Percentiles rank a stretch among this genome's conserved stretches.
Conservation (phyloP, 2,329 filamentous ascomycete species). For the Aciculosporium take region DNA sequence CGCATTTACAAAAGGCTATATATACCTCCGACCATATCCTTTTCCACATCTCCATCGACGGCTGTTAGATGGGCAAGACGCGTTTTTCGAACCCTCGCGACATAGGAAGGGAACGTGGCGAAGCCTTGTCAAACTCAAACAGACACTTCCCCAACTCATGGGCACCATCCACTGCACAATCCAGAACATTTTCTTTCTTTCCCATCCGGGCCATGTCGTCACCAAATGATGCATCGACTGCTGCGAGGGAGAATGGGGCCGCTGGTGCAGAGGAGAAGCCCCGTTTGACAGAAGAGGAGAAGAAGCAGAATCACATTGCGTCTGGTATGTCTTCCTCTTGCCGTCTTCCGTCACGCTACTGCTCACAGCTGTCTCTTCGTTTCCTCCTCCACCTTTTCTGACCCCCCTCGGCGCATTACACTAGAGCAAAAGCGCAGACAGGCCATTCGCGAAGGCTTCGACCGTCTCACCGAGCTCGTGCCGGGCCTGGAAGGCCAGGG, state of each 20-base stretch:
- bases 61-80: too few relatives aligned
- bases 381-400: too few relatives aligned
- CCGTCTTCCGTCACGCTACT: too few relatives aligned
- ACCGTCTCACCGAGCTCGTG: constrained; percentile 64
- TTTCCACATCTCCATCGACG: too few relatives aligned
- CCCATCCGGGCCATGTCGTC: constrained; percentile 10
- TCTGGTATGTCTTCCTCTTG: constrained; percentile 27
- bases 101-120: too few relatives aligned
- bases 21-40: too few relatives aligned
- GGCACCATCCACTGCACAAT: background rate
- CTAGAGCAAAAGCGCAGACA: constrained; percentile 31
- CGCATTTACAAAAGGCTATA: too few relatives aligned
- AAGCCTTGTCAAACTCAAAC: too few relatives aligned
- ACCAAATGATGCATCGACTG: constrained; percentile 8
- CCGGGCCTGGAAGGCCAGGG: constrained; percentile 73
- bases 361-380: too few relatives aligned
- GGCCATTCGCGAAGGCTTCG: constrained; percentile 72
- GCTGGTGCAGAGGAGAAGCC: constrained; percentile 30
- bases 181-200: too few relatives aligned
- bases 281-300: constrained; percentile 37
- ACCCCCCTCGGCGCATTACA: background rate
- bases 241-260: constrained; percentile 9
- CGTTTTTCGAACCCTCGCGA: too few relatives aligned
- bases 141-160: background rate
- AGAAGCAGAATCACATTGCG: constrained; percentile 41